Evolutionary conservation across 1,284 basidiomycete genomes (phyloP).

Genomic region (Tremellales sp.): DNA sequence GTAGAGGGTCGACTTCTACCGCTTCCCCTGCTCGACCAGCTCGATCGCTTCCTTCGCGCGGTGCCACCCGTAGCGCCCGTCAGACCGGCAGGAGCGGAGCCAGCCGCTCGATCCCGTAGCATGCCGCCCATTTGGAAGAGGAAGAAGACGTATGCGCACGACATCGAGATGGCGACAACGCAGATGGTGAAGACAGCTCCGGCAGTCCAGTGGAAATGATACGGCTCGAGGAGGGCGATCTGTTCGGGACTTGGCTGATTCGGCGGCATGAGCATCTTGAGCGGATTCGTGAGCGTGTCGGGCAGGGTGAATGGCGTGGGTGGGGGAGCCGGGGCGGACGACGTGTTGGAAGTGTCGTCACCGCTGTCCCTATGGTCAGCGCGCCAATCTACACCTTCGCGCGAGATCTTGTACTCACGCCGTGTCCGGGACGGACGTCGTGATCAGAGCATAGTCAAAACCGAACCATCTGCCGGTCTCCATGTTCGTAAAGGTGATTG

Average conservation of each 20-base stretch:
- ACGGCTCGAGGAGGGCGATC: conserved; percentile 11
- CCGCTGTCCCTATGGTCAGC: background rate
- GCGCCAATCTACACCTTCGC: too few species aligned
- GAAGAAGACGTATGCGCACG: conserved; percentile 2
- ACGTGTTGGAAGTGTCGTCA: background rate
- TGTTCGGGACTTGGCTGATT: conserved; percentile 9
- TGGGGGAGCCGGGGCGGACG: conserved; percentile 1
- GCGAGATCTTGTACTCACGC: too few species aligned
- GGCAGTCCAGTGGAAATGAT: conserved; percentile 21
- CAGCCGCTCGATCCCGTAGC: conserved; percentile 1
- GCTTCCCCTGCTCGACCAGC: too few species aligned
- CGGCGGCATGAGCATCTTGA: conserved; percentile 7
- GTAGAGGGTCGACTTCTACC: too few species aligned
- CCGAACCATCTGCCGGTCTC: conserved; percentile 16
- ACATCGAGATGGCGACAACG: conserved; percentile 11
- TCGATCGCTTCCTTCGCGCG: too few species aligned
- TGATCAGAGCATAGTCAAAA: conserved; percentile 28
- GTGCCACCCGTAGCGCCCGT: too few species aligned
- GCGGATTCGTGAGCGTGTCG: conserved; percentile 1
- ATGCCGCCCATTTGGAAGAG: background rate
- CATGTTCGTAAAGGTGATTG: conserved; percentile 15
- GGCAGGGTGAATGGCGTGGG: conserved; percentile 2
- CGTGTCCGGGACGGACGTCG: too few species aligned
- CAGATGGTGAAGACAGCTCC: conserved; percentile 24
- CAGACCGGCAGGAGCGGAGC: too few species aligned